phyloP scores from a whole-genome alignment of 345 rosid species.

The Eucalyptus regnans region DNA sequence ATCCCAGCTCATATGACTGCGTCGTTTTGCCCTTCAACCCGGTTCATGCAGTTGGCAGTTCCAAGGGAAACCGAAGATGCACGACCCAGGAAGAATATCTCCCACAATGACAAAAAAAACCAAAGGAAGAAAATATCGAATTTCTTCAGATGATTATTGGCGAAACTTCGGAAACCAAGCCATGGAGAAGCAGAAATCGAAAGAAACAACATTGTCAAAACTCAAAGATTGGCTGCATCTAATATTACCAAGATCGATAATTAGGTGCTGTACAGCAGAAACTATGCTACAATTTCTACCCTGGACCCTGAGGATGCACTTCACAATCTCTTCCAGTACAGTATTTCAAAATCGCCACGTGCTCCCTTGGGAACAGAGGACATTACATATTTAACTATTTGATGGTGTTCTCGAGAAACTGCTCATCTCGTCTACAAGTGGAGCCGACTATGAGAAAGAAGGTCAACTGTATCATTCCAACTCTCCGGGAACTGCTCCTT shows the following conservation, averaged over 20 bases:
- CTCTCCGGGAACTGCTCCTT: not conserved
- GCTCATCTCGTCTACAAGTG: not conserved
- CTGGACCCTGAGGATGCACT: not conserved
- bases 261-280: not conserved
- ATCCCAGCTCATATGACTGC: not conserved
- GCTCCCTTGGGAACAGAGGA: not conserved
- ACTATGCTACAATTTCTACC: not conserved
- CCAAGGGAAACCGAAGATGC: not conserved
- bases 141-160: not conserved
- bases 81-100: not conserved
- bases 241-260: not conserved
- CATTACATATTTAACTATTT: not conserved
- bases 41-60: not conserved
- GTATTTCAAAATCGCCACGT: not conserved
- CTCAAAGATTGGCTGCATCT: not conserved
- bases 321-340: not conserved
- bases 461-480: not conserved
- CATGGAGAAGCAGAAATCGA: not conserved
- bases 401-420: not conserved
- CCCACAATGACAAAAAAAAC: not conserved
- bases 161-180: not conserved
- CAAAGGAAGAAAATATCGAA: rapidly evolving
- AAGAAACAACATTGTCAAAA: not conserved
- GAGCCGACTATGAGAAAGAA: not conserved
- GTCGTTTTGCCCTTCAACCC: not conserved